Percentiles rank a stretch among this genome's conserved stretches.
phyloP scores from a whole-genome alignment of 768 basidiomycete genomes.

The Leccinum variicolor region DNA sequence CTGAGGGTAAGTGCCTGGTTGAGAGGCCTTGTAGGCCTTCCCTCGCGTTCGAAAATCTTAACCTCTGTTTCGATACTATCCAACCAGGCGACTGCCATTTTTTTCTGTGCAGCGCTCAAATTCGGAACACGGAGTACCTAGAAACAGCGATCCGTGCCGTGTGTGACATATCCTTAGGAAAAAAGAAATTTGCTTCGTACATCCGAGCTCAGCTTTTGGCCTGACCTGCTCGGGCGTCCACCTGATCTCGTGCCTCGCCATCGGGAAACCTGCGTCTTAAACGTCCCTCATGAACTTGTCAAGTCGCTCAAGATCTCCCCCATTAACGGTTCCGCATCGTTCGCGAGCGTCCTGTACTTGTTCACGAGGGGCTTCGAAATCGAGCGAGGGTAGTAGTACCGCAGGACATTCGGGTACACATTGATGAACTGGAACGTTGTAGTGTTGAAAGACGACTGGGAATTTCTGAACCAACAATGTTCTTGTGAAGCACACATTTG shows the following conservation, averaged over 20 bases:
- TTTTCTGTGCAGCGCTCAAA: conserved; percentile 51
- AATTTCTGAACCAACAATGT: too few species aligned
- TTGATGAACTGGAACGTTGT: too few species aligned
- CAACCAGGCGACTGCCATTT: conserved; percentile 55
- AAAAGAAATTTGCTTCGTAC: too few species aligned
- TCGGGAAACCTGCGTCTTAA: conserved; percentile 51
- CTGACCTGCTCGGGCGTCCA: background rate
- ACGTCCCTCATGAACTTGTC: conserved; percentile 69
- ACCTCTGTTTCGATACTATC: conserved; percentile 46
- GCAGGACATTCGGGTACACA: too few species aligned
- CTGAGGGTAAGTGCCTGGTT: conserved; percentile 47
- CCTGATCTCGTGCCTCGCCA: conserved; percentile 60
- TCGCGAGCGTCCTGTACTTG: conserved; percentile 37
- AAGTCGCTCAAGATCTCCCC: conserved; percentile 59
- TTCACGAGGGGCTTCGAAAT: conserved; percentile 44
- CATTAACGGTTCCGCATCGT: conserved; percentile 44
- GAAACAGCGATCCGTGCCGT: conserved; percentile 58
- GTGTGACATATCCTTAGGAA: conserved; percentile 55
- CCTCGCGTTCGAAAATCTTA: conserved; percentile 35
- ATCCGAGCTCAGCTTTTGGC: too few species aligned
- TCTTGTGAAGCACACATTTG: too few species aligned
- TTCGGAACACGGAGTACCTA: conserved; percentile 49
- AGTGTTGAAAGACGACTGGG: too few species aligned
- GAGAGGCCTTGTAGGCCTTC: conserved; percentile 20
- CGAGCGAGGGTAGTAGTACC: conserved; percentile 5